Evolutionary conservation across 2,329 filamentous ascomycete species (phyloP).

Genomic region (Rugonectria rugulosa): DNA sequence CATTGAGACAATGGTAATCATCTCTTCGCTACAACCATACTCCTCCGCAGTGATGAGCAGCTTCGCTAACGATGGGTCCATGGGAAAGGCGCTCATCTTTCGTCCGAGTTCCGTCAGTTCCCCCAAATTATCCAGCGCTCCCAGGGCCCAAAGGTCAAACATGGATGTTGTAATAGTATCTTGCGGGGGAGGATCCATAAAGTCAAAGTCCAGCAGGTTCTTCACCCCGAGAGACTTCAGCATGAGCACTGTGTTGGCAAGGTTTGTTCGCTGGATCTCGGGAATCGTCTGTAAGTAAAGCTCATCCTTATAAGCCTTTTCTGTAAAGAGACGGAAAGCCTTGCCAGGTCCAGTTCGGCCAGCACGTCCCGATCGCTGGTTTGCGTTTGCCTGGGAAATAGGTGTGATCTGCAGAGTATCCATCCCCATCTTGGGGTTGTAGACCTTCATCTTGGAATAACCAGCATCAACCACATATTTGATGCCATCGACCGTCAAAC

Average conservation of each 20-base stretch:
- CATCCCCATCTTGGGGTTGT: slow-evolving; percentile 99
- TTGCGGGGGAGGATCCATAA: slow-evolving; percentile 98
- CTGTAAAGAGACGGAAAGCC: slow-evolving; percentile 92
- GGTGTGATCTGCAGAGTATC: slow-evolving; percentile 97
- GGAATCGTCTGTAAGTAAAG: slow-evolving; percentile 97
- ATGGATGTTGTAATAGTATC: slow-evolving; percentile 97
- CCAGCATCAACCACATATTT: slow-evolving; percentile 98
- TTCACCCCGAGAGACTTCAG: slow-evolving; percentile 95
- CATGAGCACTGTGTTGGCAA: slow-evolving; percentile 92
- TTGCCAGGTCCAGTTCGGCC: slow-evolving; percentile 95
- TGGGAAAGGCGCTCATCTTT: slow-evolving; percentile 97
- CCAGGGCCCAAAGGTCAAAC: slow-evolving; percentile 96
- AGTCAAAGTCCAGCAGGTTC: slow-evolving; percentile 95
- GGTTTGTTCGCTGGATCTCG: slow-evolving; percentile 95
- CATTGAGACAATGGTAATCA: slow-evolving; percentile 98
- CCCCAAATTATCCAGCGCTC: slow-evolving; percentile 91
- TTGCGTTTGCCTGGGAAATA: slow-evolving; percentile 95
- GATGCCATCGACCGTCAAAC: slow-evolving; percentile 96
- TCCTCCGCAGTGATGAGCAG: slow-evolving; percentile 90
- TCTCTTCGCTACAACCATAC: slow-evolving; percentile 95
- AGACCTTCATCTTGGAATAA: slow-evolving; percentile 97
- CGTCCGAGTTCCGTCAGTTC: slow-evolving; percentile 86
- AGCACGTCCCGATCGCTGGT: slow-evolving; percentile 90
- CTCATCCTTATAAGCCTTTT: slow-evolving; percentile 94
- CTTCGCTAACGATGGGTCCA: slow-evolving; percentile 96